Evolutionary conservation across 2,329 filamentous ascomycete genomes (phyloP), one percentile per base, ranked within the genome.

Genomic region (Fusarium pseudocircinatum): DNA sequence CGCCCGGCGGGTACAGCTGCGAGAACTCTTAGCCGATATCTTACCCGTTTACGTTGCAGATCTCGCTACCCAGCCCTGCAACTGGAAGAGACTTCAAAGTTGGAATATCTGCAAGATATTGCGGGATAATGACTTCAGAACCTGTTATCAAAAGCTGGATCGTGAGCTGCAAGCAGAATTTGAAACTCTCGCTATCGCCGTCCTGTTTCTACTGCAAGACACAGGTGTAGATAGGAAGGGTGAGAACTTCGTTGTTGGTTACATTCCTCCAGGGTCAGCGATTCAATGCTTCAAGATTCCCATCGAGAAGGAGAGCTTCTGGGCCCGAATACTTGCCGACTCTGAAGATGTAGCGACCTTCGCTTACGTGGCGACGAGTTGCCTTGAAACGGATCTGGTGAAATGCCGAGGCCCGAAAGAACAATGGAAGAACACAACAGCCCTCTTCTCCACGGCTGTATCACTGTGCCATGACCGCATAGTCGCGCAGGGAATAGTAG

Each of bases 51-150:
- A n/a, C 0, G 34, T 54, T 2, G 7, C 5, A 2, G 24, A 30
- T 0, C 36, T 39, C 0, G 32, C 34, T 6, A 37, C 32, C 0
- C 0, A 8, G 20, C 28, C 46, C 0, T 2, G 1, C 0, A 0
- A 3, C 1, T 49, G 46, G 46, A 0, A 13, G 3, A 13, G 0
- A 0, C 46, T 49, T 3, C 14, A 32, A 1, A 3, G 0, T 0
- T n/a, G 22, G 0, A 0, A 32, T 0, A 49, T 49, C 28, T 0
- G 2, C 2, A 0, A 13, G 4, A 28, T 39, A 18, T 14, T 54
- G 1, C 3, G 20, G 9, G 0, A 4, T n/a, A 0, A 2, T 0
- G 0, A 54, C 2, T 54, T 54, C 5, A 54, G 10, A 2, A 0
- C 0, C 18, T 5, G 0, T 0, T 37, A 7, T 0, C 7, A 30